phyloP scores from a whole-genome alignment of 768 basidiomycete species.

The Lactarius sanguifluus region DNA sequence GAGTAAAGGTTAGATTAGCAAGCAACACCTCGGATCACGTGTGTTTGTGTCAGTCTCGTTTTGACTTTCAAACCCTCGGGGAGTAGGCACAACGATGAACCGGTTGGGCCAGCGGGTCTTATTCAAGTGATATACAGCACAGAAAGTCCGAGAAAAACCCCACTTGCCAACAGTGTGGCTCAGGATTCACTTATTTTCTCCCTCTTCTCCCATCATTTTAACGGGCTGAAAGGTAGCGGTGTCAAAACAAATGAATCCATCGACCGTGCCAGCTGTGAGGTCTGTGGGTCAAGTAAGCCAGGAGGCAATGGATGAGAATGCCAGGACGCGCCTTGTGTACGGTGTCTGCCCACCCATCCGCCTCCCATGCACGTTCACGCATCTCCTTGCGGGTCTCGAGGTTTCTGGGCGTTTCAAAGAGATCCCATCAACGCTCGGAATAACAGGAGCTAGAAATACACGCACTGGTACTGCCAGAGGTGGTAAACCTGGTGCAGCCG shows the following conservation, averaged over 20 bases:
- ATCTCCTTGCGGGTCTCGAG: slow-evolving; percentile 79
- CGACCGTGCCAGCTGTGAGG: slow-evolving; percentile 76
- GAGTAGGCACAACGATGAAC: neutral
- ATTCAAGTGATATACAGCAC: slow-evolving; percentile 8
- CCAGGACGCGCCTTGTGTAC: slow-evolving; percentile 70
- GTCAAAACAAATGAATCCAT: slow-evolving; percentile 88
- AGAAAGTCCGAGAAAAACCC: slow-evolving; percentile 39
- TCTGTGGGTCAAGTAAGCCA: slow-evolving; percentile 48
- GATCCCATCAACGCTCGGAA: neutral
- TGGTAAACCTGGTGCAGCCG: slow-evolving; percentile 89
- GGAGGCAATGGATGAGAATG: neutral
- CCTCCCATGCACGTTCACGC: slow-evolving; percentile 89
- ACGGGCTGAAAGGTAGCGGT: slow-evolving; percentile 79
- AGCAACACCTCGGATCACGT: slow-evolving; percentile 5
- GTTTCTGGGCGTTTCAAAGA: slow-evolving; percentile 43
- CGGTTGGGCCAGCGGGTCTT: neutral
- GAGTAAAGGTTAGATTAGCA: neutral
- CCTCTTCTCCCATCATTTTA: slow-evolving; percentile 84
- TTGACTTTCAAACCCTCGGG: neutral
- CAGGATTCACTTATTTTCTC: slow-evolving; percentile 92
- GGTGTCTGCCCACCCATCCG: slow-evolving; percentile 94
- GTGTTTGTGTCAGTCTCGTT: neutral
- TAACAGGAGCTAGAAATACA: neutral
- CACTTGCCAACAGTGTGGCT: slow-evolving; percentile 85
- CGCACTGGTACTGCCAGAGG: slow-evolving; percentile 94